Evolutionary conservation across 164 flowering plant species (phyloP).

Genomic region (Vitis labrusca): DNA sequence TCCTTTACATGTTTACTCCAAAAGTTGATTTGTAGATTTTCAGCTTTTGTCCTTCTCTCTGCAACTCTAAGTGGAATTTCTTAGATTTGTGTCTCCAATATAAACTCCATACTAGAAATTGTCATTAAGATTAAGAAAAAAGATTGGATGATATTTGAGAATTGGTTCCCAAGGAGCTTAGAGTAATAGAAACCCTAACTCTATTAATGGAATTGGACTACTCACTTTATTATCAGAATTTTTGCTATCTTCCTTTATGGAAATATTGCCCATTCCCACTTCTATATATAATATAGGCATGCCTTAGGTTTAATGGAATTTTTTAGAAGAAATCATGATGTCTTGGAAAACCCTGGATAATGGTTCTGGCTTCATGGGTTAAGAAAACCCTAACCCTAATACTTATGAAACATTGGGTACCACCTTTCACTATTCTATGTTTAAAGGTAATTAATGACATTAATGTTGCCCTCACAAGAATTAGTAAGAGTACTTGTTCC

Average conservation of each 20-base stretch:
- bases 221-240: conserved; percentile 5
- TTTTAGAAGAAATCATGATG: conserved; percentile 19
- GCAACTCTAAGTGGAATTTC: too few relatives aligned
- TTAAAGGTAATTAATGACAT: too few relatives aligned
- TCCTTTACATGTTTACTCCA: background rate
- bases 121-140: background rate
- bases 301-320: conserved; percentile 23
- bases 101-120: background rate
- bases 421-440: too few relatives aligned
- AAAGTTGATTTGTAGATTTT: conserved; percentile 12
- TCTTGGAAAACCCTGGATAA: conserved; percentile 14
- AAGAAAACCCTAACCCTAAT: conserved; percentile 15
- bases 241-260: conserved; percentile 14
- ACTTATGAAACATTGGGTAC: background rate
- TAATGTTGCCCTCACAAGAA: too few relatives aligned
- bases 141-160: conserved; percentile 23
- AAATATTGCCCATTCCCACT: conserved; percentile 8
- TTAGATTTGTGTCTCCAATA: too few relatives aligned
- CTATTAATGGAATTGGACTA: conserved; percentile 1
- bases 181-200: conserved; percentile 20
- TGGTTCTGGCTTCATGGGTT: conserved; percentile 28
- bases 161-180: conserved; percentile 27
- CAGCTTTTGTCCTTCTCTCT: conserved; percentile 23
- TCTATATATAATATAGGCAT: conserved; percentile 19
- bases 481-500: background rate